Evolutionary conservation across 495 filamentous ascomycete species (phyloP), one percentile per base, ranked within the genome.

Genomic region (Penicillium waksmanii): DNA sequence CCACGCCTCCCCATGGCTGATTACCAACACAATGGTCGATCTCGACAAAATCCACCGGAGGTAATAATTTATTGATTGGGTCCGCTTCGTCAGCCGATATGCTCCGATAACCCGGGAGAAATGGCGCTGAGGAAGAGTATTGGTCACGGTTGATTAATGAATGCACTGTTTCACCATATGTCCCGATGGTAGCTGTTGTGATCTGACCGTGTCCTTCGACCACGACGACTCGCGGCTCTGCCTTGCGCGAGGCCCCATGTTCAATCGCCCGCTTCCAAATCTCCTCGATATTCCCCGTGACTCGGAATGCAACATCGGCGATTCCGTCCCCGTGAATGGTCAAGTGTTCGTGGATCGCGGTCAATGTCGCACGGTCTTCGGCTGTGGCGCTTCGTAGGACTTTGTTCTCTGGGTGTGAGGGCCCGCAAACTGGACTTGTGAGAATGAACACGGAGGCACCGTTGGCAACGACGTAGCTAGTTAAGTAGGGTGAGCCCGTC

Each of bases 11-110:
- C 90, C 90, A 94, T 70, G 85, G 81, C 71, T 94, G 90, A 76
- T 93, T 93, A 56, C 91, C 91, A 55, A 94, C 91, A 73, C 91
- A 94, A 74, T 95, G 91, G 73, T 94, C 90, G 66, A 95, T 88
- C 61, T 83, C 83, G 53, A 83, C 74, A 18, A 94, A 79, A 2
- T 74, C 64, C 15, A 93, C 77, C 13, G 66, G 15, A 0, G 90
- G 89, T 2, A 82, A 61, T 38, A 71, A 61, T 17, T 56, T 62
- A 4, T 76, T 71, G 18, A 88, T 77, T 1, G 73, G 61, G 56
- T 85, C 77, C 13, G 9, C 15, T 3, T 73, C 64, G 21, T 66
- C 49, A 3, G 71, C 52, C 34, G 48, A 63, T 21, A 78, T 56
- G 2, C 72, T 35, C 43, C 80, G 77, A 76, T 85, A 96, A 4